A percentile compares a stretch with the other conserved stretches of the same genome.
phyloP scores from a whole-genome alignment of 2,329 filamentous ascomycete species.

The Ascochyta lentis region DNA sequence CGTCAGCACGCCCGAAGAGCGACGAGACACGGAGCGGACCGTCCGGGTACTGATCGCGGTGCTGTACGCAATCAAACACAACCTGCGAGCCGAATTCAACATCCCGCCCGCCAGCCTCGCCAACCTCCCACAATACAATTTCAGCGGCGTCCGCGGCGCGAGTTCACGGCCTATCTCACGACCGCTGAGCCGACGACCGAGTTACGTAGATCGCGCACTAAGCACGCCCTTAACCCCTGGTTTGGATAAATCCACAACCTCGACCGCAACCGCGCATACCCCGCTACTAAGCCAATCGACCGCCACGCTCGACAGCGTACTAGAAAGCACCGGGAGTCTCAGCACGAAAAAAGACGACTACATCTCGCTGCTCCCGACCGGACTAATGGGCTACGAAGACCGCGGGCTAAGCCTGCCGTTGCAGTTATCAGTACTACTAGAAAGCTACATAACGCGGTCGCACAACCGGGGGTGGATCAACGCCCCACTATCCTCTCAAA shows the following conservation, averaged over 20 bases:
- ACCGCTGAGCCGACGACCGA: slow-evolving; percentile 26
- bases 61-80: slow-evolving; percentile 69
- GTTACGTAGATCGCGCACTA: slow-evolving; percentile 33
- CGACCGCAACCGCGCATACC: slow-evolving; percentile 20
- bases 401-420: slow-evolving; percentile 65
- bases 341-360: slow-evolving; percentile 56
- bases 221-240: slow-evolving; percentile 16
- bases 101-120: slow-evolving; percentile 49
- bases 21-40: slow-evolving; percentile 64
- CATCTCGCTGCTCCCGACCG: slow-evolving; percentile 57
- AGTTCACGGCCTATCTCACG: slow-evolving; percentile 22
- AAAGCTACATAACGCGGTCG: slow-evolving; percentile 65
- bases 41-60: slow-evolving; percentile 66
- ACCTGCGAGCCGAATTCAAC: slow-evolving; percentile 66
- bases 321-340: slow-evolving; percentile 39
- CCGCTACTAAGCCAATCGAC: slow-evolving; percentile 30
- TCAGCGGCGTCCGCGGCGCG: slow-evolving; percentile 19
- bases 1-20: slow-evolving; percentile 49
- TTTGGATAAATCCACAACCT: neutral
- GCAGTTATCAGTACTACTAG: slow-evolving; percentile 66
- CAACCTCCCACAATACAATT: slow-evolving; percentile 20
- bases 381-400: slow-evolving; percentile 61
- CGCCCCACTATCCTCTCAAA: slow-evolving; percentile 63
- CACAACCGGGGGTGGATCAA: slow-evolving; percentile 65
- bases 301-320: slow-evolving; percentile 22